Base-by-base conservation (phyloP, 305 asterid species). In the Fraxinus nigra region DNA sequence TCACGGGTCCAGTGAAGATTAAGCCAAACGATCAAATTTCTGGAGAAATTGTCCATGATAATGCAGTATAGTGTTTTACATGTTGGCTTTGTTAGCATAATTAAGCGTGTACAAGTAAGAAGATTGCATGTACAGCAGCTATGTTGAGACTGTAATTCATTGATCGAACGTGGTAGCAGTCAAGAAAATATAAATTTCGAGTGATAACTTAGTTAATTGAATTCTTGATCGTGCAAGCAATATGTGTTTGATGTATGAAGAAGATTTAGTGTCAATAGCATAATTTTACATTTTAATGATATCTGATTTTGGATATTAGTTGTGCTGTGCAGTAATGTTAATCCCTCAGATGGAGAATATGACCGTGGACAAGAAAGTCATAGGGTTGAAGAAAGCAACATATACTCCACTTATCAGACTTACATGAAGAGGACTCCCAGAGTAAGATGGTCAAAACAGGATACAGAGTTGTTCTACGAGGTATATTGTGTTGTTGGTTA, bases 391-490 rank as follows among this genome's bases (percentile, higher is more conserved):
- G 98, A 95, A 43, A 82, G 79, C 61, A 33, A 87, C 51, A 26
- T 76, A 85, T 89, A 78, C 88, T 88, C 86, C 88, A 96, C 94
- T 88, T 94, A 96, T 84, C 99, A 93, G 76, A 86, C 97, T 38
- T 87, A 87, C 84, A 94, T 93, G 99, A 87, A 90, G 76, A 94
- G 56, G 83, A 89, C 97, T 78, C 95, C 94, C 46, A 81, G 82
- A 46, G 76, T 77, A 70, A 87, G 92, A 90, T 96, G 99, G 99
- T 86, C 97, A 67, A 90, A 94, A 86, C 90, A 90, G 90, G 98
- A 94, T 74, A 94, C 98, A 10, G 97, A 94, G 82, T 81, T 90
- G 84, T 96, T 96, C 90, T 96, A 94, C 65, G 85, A 96, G 97
- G 99, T 93, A 88, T 51, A 73, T 72, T 77, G 80, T 83, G 82